phyloP scores from a whole-genome alignment of 2,329 filamentous ascomycete genomes.

The Hypoxylon sp. region DNA sequence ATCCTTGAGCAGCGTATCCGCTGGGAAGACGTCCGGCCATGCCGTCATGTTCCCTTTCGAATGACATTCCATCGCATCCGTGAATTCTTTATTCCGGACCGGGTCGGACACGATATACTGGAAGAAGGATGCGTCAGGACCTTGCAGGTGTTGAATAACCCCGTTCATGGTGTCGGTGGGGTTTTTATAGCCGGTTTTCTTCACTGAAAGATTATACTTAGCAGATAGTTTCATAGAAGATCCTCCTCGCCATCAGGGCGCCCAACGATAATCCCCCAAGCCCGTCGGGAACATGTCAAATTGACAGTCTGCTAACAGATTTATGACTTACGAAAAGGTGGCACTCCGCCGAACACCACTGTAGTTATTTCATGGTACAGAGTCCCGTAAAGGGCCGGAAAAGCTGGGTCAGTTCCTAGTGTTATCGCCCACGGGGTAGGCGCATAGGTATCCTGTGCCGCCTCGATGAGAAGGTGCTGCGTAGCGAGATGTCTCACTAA shows the following conservation, averaged over 20 bases:
- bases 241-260: neutral
- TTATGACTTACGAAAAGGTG: conserved; percentile 44
- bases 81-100: conserved; percentile 50
- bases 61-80: conserved; percentile 55
- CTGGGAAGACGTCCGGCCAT: conserved; percentile 55
- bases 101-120: conserved; percentile 50
- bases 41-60: conserved; percentile 55
- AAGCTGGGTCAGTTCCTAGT: conserved; percentile 48
- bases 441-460: conserved; percentile 52
- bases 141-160: conserved; percentile 53
- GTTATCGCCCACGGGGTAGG: conserved; percentile 52
- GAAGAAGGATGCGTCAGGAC: conserved; percentile 50
- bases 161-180: conserved; percentile 51
- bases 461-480: conserved; percentile 53
- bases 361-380: conserved; percentile 53
- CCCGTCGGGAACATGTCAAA: neutral
- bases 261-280: no score
- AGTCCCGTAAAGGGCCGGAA: conserved; percentile 51
- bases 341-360: conserved; percentile 51
- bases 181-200: conserved; percentile 52
- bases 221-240: neutral
- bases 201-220: conserved; percentile 36
- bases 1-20: conserved; percentile 48
- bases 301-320: neutral
- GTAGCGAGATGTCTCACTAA: conserved; percentile 54